A percentile compares a stretch with the other conserved stretches of the same genome.
phyloP scores from a whole-genome alignment of 257 asterid species.

The Solanum bukasovii region DNA sequence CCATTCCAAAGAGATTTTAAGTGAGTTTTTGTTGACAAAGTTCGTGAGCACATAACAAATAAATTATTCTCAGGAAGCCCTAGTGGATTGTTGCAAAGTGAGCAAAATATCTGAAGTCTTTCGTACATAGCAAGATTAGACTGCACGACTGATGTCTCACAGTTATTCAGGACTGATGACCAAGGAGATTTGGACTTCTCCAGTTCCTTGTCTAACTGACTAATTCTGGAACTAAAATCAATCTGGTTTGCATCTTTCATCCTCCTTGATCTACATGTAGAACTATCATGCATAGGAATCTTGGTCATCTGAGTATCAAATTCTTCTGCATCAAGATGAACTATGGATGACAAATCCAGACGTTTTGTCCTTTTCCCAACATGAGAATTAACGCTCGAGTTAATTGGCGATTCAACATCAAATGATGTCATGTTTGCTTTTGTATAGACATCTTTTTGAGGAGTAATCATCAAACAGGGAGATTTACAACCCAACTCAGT shows the following conservation, averaged over 20 bases:
- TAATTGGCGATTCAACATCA: slow-evolving; percentile 46
- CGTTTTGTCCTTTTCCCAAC: slow-evolving; percentile 56
- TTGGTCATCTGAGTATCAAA: slow-evolving; percentile 20
- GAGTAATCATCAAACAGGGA: slow-evolving; percentile 29
- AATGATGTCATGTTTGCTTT: slow-evolving; percentile 15
- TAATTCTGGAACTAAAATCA: slow-evolving; percentile 12
- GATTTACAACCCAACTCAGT: slow-evolving; percentile 23
- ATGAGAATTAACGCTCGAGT: slow-evolving; percentile 59
- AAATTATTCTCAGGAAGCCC: slow-evolving; percentile 56
- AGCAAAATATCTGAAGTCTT: slow-evolving; percentile 53
- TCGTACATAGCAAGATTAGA: slow-evolving; percentile 27
- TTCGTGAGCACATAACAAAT: slow-evolving; percentile 31
- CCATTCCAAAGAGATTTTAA: slow-evolving; percentile 43
- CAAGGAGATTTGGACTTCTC: slow-evolving; percentile 4
- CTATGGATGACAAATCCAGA: slow-evolving; percentile 25
- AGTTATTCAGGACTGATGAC: slow-evolving; percentile 11
- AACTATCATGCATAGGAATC: slow-evolving; percentile 30
- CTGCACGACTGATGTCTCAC: slow-evolving; percentile 24
- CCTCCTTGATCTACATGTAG: slow-evolving; percentile 36
- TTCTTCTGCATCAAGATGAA: slow-evolving; percentile 20
- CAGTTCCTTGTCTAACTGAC: slow-evolving; percentile 20
- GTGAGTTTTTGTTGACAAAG: slow-evolving; percentile 62
- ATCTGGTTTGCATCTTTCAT: slow-evolving; percentile 15
- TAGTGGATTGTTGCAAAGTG: slow-evolving; percentile 46
- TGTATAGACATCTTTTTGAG: slow-evolving; percentile 31